phyloP scores from a whole-genome alignment of 2,329 filamentous ascomycete genomes.

The Fusarium concolor region DNA sequence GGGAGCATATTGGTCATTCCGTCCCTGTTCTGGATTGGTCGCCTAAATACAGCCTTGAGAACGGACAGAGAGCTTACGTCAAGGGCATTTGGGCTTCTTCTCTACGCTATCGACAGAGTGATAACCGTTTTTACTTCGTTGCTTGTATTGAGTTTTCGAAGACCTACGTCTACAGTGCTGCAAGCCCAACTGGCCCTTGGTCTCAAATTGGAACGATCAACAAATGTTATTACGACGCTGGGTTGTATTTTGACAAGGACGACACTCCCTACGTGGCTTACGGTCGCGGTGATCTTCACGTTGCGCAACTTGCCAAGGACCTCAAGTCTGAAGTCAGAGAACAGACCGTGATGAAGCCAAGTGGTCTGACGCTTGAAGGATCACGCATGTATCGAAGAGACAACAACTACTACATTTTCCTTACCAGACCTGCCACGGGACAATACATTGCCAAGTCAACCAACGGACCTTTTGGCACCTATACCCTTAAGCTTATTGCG shows the following conservation, averaged over 20 bases:
- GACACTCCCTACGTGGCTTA: conserved; percentile 69
- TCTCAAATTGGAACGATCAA: conserved; percentile 55
- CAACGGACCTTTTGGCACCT: conserved; percentile 61
- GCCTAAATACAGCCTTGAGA: conserved; percentile 45
- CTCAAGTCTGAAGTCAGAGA: conserved; percentile 15
- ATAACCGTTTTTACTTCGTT: conserved; percentile 31
- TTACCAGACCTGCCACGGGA: conserved; percentile 57
- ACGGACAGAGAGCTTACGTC: conserved; percentile 58
- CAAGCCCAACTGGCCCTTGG: conserved; percentile 57
- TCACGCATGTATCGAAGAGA: conserved; percentile 67
- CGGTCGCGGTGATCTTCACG: conserved; percentile 58
- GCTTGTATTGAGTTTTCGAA: conserved; percentile 56
- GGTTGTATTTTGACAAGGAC: conserved; percentile 65
- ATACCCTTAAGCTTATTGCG: conserved; percentile 58
- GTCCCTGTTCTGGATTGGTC: conserved; percentile 45
- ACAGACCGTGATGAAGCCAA: conserved; percentile 3
- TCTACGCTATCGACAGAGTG: conserved; percentile 22
- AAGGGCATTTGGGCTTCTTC: conserved; percentile 66
- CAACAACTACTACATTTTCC: conserved; percentile 65
- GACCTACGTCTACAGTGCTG: conserved; percentile 66
- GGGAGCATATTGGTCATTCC: conserved; percentile 59
- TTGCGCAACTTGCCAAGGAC: conserved; percentile 63
- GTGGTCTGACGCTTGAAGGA: conserved; percentile 56
- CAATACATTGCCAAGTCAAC: conserved; percentile 61
- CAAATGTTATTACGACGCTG: conserved; percentile 68